These are phyloP conservation scores for Streptanthus diversifolius DNA, from an alignment of 345 rosid genomes.

Conservation along the genomic window DNA sequence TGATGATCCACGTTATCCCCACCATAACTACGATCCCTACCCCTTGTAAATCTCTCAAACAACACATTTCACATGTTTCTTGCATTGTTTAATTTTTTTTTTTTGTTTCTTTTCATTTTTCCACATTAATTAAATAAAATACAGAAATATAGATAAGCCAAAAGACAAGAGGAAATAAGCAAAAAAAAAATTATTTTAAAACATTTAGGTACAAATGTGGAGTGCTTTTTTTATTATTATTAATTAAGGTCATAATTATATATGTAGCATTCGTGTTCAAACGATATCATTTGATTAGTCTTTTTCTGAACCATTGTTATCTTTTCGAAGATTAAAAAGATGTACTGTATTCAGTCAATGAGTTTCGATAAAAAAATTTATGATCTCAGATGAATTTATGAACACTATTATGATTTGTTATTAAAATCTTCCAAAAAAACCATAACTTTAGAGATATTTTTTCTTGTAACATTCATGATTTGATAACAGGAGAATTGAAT, in stretches of 20 bases:
- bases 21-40: conserved; percentile 59
- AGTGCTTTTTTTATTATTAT: neutral
- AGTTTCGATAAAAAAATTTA: neutral
- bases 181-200: neutral
- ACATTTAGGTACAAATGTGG: neutral
- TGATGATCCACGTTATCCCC: conserved; percentile 73
- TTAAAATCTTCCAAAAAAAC: too few species aligned
- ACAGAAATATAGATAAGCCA: neutral
- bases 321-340: neutral
- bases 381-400: neutral
- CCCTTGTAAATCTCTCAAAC: conserved; percentile 47
- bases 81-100: neutral
- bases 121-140: neutral
- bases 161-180: neutral
- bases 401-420: neutral
- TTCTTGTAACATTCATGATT: neutral
- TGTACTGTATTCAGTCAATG: neutral
- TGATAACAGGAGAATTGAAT: neutral
- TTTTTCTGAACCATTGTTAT: neutral
- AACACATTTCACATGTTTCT: neutral
- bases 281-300: neutral
- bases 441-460: neutral
- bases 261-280: neutral
- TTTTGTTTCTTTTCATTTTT: neutral
- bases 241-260: neutral